Conservation (phyloP, 306 rosid genomes). For the Fragaria ananassa region DNA sequence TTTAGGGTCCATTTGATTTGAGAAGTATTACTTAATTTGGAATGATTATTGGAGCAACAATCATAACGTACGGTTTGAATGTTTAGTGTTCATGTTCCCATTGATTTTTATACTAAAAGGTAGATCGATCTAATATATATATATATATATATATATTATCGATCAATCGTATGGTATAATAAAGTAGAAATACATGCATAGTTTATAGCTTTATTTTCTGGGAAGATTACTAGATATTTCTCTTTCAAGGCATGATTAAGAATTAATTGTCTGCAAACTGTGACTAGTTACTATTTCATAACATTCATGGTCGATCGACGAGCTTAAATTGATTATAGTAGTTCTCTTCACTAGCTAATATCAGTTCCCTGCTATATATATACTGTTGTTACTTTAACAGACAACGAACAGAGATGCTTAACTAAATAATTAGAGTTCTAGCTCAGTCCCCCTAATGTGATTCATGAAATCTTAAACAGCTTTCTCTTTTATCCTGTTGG, state of each 20-base stretch:
- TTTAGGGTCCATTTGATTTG: constrained; percentile 10
- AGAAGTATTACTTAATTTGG: constrained; percentile 29
- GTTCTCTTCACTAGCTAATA: neutral
- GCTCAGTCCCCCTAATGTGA: neutral
- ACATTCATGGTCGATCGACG: neutral
- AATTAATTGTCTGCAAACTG: neutral
- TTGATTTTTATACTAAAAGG: neutral
- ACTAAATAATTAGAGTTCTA: neutral
- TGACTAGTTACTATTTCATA: neutral
- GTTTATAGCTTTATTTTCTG: neutral
- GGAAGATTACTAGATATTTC: neutral
- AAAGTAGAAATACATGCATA: neutral
- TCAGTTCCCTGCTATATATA: neutral
- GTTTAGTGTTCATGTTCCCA: neutral
- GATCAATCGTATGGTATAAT: neutral
- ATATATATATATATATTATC: neutral
- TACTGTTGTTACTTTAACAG: constrained; percentile 3
- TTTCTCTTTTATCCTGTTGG: neutral
- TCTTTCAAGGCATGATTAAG: neutral
- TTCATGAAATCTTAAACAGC: neutral
- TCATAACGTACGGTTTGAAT: neutral
- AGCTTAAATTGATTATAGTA: neutral
- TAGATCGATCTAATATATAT: neutral
- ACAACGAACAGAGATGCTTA: neutral
- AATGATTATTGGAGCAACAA: neutral